Conservation (phyloP, 2,329 filamentous ascomycete species). For the Lachnellula arida region DNA sequence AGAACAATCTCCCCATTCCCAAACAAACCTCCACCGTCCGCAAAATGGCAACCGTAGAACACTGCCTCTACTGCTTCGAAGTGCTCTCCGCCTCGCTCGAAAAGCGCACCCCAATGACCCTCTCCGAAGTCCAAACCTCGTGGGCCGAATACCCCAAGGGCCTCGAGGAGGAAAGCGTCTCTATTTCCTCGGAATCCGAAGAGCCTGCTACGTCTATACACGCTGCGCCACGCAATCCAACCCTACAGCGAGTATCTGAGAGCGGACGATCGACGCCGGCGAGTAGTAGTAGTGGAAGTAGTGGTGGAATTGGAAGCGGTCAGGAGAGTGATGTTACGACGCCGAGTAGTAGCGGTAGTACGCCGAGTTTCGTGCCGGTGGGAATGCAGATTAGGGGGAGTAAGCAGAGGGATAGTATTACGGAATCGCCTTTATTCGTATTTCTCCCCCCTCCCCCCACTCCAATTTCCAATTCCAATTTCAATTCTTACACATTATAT, state of each 20-base stretch:
- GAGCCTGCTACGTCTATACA: not conserved
- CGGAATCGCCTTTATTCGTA: conserved; percentile 76
- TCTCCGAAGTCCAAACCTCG: conserved; percentile 65
- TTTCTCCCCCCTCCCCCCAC: too few relatives aligned
- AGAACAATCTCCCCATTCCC: not conserved
- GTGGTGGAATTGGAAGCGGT: too few relatives aligned
- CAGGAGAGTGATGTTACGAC: conserved; percentile 33
- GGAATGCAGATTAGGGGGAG: conserved; percentile 19
- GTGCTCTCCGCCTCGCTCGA: conserved; percentile 71
- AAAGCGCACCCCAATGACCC: conserved; percentile 59
- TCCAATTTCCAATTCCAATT: not conserved
- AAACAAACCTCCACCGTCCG: not conserved
- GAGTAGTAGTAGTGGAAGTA: conserved; percentile 1
- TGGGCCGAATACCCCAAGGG: conserved; percentile 41
- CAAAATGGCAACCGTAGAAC: conserved; percentile 74
- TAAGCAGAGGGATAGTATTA: conserved; percentile 27
- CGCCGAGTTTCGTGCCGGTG: conserved; percentile 25
- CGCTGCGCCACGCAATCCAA: conserved; percentile 9
- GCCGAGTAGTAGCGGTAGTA: conserved; percentile 45
- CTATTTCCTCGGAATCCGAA: not conserved
- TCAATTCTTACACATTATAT: not conserved
- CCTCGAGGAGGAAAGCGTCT: conserved; percentile 23
- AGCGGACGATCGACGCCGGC: conserved; percentile 18
- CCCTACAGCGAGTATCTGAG: conserved; percentile 17
- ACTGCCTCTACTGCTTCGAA: conserved; percentile 95